Base-by-base conservation (phyloP, 2,329 filamentous ascomycete species). In the Colletotrichum lentis region DNA sequence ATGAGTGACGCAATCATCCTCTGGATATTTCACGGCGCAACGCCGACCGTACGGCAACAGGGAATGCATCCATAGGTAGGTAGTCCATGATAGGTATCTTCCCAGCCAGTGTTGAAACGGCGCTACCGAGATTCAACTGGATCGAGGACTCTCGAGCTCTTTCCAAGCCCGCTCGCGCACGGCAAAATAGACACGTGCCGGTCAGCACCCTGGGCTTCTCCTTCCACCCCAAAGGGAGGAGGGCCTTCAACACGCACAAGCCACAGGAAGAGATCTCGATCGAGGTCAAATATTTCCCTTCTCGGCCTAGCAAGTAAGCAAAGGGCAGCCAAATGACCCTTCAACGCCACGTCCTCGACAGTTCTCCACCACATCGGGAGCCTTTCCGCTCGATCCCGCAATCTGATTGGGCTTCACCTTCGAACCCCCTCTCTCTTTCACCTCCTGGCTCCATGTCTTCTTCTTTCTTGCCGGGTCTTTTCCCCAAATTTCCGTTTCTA, bases 181-280 rank as follows among this genome's bases (percentile, higher is more conserved):
- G 59, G 52, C 41, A 41, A 47, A 31, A 27, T 4, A 41, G 18
- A 63, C 64, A 63, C 64, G 64, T 57, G 59, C 52, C 53, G 10
- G 39, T 24, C 20, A 62, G 35, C 35, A 10, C n/a, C 11, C 11
- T n/a, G 8, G 52, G 43, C 16, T 59, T 31, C 43, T 2, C 18
- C 14, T 47, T 37, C 12, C 12, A 3, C 54, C 20, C 35, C 10
- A 55, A 41, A 6, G 10, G 52, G 3, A 12, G 24, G 22, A 37
- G 31, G 31, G 7, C 31, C 31, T 35, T 7, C 31, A 35, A 3
- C 31, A 35, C 27, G 54, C 60, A 64, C 60, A 53, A 67, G 65
- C 61, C 65, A 67, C 61, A 59, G 46, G 35, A 14, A 55, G 50
- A 55, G 66, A 69, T 69, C 66, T 69, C 66, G 66, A 69, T 69